A percentile compares a stretch with the other conserved stretches of the same genome.
Evolutionary conservation across 2,329 filamentous ascomycete genomes (phyloP).

Genomic region (Ascochyta lentis): DNA sequence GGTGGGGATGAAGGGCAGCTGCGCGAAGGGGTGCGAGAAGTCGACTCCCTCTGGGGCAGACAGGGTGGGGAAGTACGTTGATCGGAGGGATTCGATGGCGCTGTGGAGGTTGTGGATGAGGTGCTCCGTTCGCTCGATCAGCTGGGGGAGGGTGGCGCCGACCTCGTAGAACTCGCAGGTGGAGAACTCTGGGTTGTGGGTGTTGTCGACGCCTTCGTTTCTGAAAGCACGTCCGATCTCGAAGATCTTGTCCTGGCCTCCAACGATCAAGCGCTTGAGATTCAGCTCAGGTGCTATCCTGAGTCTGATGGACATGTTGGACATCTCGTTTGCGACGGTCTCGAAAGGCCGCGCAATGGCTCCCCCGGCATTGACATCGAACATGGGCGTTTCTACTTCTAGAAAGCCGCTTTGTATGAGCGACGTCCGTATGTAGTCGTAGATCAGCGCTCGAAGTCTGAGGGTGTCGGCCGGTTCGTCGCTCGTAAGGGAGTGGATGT

Average conservation of each 20-base stretch:
- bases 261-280: conserved; percentile 89
- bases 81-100: conserved; percentile 55
- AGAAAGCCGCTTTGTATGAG: conserved; percentile 76
- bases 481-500: conserved; percentile 86
- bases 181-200: conserved; percentile 96
- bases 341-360: conserved; percentile 86
- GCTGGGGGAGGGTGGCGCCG: conserved; percentile 75
- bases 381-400: conserved; percentile 89
- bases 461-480: conserved; percentile 71
- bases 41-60: conserved; percentile 57
- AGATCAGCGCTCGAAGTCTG: conserved; percentile 75
- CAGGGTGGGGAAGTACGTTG: conserved; percentile 39
- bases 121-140: conserved; percentile 78
- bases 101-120: conserved; percentile 60
- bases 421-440: conserved; percentile 75
- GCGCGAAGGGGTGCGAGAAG: conserved; percentile 65
- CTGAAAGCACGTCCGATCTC: conserved; percentile 93
- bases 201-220: conserved; percentile 76
- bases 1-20: conserved; percentile 81
- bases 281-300: conserved; percentile 94
- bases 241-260: conserved; percentile 86
- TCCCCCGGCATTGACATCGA: conserved; percentile 83
- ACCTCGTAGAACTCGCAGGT: conserved; percentile 97
- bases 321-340: conserved; percentile 78
- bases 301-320: conserved; percentile 73